Evolutionary conservation across 1,284 basidiomycete species (phyloP).

Genomic region (Stygiomarasmius scandens): DNA sequence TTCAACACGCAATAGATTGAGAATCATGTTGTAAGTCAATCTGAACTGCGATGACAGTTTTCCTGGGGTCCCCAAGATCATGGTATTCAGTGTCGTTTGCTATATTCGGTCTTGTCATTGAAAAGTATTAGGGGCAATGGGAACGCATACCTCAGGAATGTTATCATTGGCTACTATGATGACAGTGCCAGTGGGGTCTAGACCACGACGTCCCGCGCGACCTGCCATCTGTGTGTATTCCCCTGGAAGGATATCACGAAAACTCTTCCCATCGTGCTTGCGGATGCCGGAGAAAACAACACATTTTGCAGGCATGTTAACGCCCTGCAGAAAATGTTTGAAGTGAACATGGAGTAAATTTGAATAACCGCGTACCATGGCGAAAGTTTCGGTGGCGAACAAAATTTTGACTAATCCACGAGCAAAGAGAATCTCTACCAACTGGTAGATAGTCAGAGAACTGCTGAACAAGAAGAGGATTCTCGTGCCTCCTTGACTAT

Average conservation of each 20-base stretch:
- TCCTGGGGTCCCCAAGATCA: conserved; percentile 93
- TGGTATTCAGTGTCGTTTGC: conserved; percentile 77
- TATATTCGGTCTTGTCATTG: conserved; percentile 31
- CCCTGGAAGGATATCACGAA: conserved; percentile 87
- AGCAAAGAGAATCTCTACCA: conserved; percentile 96
- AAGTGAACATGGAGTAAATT: conserved; percentile 8
- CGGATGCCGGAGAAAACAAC: conserved; percentile 96
- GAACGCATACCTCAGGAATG: conserved; percentile 75
- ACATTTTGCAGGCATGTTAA: conserved; percentile 98
- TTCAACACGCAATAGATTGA: conserved; percentile 95
- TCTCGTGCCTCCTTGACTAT: conserved; percentile 90
- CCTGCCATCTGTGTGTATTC: conserved; percentile 99
- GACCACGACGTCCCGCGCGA: conserved; percentile 92
- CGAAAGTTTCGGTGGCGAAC: conserved; percentile 99
- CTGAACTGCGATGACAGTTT: conserved; percentile 97
- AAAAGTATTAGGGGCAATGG: conserved; percentile 1
- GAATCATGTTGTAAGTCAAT: conserved; percentile 99
- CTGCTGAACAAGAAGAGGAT: not conserved
- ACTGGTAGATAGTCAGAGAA: conserved; percentile 45
- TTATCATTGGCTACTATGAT: conserved; percentile 88
- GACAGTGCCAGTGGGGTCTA: conserved; percentile 96
- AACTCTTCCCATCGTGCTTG: conserved; percentile 94
- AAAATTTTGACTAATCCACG: conserved; percentile 95
- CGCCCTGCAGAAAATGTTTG: conserved; percentile 63
- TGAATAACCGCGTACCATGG: conserved; percentile 71